A percentile compares a stretch with the other conserved stretches of the same genome.
phyloP scores from a whole-genome alignment of 73 alveolate genomes.

The Paramecium sonneborni region DNA sequence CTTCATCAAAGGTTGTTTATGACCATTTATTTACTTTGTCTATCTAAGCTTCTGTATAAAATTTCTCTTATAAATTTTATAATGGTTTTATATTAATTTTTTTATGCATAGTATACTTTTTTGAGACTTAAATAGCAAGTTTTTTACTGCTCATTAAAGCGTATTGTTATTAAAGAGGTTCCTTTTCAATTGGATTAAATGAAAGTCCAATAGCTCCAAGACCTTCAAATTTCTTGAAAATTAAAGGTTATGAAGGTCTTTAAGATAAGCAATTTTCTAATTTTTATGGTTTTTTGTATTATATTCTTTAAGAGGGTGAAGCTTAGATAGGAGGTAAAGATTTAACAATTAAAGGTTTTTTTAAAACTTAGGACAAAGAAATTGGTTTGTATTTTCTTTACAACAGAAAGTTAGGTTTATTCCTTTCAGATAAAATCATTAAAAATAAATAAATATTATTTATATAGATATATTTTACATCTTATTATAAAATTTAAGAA shows the following conservation, averaged over 20 bases:
- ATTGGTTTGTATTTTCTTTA: constrained; percentile 7
- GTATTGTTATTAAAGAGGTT: not conserved
- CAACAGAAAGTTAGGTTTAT: not conserved
- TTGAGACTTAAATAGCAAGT: not conserved
- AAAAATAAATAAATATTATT: not conserved
- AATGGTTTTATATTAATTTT: not conserved
- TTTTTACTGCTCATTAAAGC: not conserved
- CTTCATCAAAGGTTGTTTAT: constrained; percentile 53
- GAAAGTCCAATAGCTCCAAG: constrained; percentile 18
- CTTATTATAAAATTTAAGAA: not conserved
- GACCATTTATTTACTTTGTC: constrained; percentile 55
- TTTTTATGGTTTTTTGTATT: not conserved
- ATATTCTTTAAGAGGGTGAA: not conserved
- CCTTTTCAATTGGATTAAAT: not conserved
- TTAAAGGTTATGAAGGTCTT: not conserved
- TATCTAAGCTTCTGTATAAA: not conserved
- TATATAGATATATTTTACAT: not conserved
- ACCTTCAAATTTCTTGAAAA: not conserved
- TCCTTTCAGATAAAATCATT: constrained; percentile 34
- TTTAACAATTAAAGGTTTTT: not conserved
- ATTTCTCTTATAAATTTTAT: not conserved
- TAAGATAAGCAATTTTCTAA: not conserved
- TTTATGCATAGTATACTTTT: not conserved
- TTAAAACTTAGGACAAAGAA: not conserved
- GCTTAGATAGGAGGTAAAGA: constrained; percentile 10